Conservation (phyloP, 139 green algal genomes). For the Tetradesmus obliquus region DNA sequence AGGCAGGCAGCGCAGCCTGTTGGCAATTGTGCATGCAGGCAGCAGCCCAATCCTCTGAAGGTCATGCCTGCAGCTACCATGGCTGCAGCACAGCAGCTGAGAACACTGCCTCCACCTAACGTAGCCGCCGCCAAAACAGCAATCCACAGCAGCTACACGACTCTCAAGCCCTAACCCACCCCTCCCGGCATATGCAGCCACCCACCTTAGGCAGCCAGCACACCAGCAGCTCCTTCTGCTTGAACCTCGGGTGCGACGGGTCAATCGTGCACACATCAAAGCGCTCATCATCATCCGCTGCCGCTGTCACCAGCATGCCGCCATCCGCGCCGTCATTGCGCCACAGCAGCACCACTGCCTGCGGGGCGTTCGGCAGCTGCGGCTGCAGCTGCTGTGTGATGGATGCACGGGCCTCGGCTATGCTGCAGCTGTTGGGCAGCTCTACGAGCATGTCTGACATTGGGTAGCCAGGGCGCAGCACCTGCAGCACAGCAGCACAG, state of each 20-base stretch:
- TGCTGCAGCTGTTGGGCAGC: not conserved
- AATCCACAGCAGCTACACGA: too few relatives aligned
- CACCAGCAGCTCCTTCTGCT: not conserved
- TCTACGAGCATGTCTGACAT: not conserved
- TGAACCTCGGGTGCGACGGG: not conserved
- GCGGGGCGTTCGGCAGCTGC: not conserved
- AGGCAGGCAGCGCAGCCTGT: too few relatives aligned
- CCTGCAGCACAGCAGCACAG: not conserved
- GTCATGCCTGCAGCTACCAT: too few relatives aligned
- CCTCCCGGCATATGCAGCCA: not conserved
- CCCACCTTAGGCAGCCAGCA: conserved; percentile 24
- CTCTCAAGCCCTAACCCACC: too few relatives aligned
- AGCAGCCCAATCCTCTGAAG: too few relatives aligned
- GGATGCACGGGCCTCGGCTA: not conserved
- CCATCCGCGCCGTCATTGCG: not conserved
- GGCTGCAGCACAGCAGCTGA: too few relatives aligned
- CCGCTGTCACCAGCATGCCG: not conserved
- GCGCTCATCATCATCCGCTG: not conserved
- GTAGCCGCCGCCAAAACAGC: too few relatives aligned
- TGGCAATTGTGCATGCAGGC: too few relatives aligned
- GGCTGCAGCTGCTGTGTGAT: not conserved
- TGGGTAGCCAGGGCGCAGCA: not conserved
- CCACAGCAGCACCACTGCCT: conserved; percentile 22
- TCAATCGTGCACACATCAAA: not conserved
- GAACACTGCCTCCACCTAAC: too few relatives aligned